phyloP scores from a whole-genome alignment of 805 yeast genomes.

The Kuraishia piskuri region DNA sequence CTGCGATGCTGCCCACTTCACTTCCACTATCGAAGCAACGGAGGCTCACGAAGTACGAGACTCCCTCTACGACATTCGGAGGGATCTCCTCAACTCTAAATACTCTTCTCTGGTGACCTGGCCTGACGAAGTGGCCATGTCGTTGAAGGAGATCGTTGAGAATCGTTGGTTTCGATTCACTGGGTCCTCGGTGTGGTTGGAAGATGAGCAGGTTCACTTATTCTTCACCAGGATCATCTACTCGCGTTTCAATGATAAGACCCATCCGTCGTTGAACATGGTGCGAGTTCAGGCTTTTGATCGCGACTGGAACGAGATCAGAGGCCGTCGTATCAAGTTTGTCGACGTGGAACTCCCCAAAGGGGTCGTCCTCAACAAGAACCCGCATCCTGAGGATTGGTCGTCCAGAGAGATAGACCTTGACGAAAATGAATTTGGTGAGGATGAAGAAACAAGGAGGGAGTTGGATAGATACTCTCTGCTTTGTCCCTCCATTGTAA shows the following conservation, averaged over 20 bases:
- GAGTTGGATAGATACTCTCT: background rate
- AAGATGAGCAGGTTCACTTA: slow-evolving; percentile 38
- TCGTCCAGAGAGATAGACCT: background rate
- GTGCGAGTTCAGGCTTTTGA: slow-evolving; percentile 36
- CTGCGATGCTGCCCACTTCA: background rate
- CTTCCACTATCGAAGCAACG: background rate
- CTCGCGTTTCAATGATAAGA: slow-evolving; percentile 20
- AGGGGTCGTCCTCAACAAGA: background rate
- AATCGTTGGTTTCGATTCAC: slow-evolving; percentile 36
- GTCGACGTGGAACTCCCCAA: background rate
- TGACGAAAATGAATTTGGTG: background rate
- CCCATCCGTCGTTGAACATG: slow-evolving; percentile 30
- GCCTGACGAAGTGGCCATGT: slow-evolving; percentile 1
- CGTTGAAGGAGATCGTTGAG: background rate
- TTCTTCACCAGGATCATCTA: slow-evolving; percentile 36
- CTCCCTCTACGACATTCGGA: background rate
- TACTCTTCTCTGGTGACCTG: slow-evolving; percentile 1
- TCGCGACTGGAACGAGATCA: slow-evolving; percentile 36
- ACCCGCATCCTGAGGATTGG: background rate
- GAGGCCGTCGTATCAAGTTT: slow-evolving; percentile 6
- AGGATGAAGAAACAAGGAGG: background rate
- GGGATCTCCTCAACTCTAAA: background rate
- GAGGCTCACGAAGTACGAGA: background rate
- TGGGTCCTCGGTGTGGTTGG: slow-evolving; percentile 45
- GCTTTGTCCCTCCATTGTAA: slow-evolving; percentile 1